phyloP scores from a whole-genome alignment of 345 rosid genomes.

The Bruguiera gymnorhiza region DNA sequence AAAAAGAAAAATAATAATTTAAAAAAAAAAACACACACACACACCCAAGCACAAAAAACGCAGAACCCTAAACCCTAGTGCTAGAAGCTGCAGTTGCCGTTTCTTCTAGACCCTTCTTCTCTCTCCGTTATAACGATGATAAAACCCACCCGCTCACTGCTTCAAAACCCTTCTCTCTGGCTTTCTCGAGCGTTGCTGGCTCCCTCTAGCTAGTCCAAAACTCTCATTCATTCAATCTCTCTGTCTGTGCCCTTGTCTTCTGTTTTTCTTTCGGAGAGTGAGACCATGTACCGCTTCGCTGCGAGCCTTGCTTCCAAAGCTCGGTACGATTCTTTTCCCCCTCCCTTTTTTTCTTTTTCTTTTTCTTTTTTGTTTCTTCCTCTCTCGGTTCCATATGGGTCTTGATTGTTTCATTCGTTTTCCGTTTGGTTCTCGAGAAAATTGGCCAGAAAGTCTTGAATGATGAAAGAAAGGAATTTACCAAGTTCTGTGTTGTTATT shows the following conservation, averaged over 20 bases:
- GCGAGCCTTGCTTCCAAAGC: conserved; percentile 63
- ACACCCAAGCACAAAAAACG: conserved; percentile 16
- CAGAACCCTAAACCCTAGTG: conserved; percentile 54
- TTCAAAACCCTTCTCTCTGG: neutral
- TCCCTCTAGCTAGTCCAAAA: neutral
- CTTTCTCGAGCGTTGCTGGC: neutral
- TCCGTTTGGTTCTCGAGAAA: conserved; percentile 5
- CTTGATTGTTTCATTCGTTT: neutral
- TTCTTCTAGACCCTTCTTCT: conserved; percentile 63
- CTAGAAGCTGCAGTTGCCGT: conserved; percentile 21
- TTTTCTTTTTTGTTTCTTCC: neutral
- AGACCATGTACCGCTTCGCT: conserved; percentile 59
- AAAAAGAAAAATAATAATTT: neutral
- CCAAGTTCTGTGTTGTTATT: too few relatives aligned
- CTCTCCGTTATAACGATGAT: conserved; percentile 7
- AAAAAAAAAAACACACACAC: conserved; percentile 3
- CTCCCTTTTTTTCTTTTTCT: neutral
- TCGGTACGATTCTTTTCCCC: conserved; percentile 31
- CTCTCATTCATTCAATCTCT: neutral
- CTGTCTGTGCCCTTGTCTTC: neutral
- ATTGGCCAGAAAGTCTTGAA: too few relatives aligned
- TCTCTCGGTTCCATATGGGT: neutral
- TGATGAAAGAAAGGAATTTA: too few relatives aligned
- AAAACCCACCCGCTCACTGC: neutral
- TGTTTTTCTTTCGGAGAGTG: neutral